These are phyloP conservation scores for Rhizopogon salebrosus DNA, from an alignment of 768 basidiomycete species.

Conservation along the genomic window DNA sequence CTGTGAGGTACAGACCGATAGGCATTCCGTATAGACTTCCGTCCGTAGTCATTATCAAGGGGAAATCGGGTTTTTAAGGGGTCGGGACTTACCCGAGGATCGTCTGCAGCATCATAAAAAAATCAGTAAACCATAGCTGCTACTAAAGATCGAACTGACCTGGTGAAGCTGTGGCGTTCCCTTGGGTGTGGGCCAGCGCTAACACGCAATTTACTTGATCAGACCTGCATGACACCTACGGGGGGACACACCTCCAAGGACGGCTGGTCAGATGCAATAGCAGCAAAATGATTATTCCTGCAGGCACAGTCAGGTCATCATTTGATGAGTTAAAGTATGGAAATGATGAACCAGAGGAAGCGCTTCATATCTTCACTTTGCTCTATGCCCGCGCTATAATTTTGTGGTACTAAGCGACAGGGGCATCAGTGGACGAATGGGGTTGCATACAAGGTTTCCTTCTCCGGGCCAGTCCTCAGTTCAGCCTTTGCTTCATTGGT, in stretches of 20 bases:
- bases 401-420: neutral
- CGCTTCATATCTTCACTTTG: slow-evolving; percentile 67
- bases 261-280: slow-evolving; percentile 64
- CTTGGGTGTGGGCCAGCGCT: slow-evolving; percentile 52
- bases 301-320: neutral
- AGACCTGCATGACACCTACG: slow-evolving; percentile 1
- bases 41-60: neutral
- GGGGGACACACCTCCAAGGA: slow-evolving; percentile 47
- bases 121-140: neutral
- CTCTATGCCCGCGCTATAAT: slow-evolving; percentile 56
- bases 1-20: slow-evolving; percentile 38
- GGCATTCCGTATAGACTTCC: slow-evolving; percentile 69
- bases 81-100: slow-evolving; percentile 45
- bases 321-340: neutral
- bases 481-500: slow-evolving; percentile 41
- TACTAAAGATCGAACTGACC: slow-evolving; percentile 33
- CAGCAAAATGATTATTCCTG: slow-evolving; percentile 73
- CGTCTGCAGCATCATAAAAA: slow-evolving; percentile 34
- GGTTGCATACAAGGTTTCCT: slow-evolving; percentile 49
- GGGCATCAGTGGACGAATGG: neutral
- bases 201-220: slow-evolving; percentile 3
- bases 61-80: neutral
- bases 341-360: slow-evolving; percentile 57
- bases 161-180: slow-evolving; percentile 48
- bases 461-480: slow-evolving; percentile 27